Evolutionary conservation across 352 stramenopile species (phyloP).

Genomic region (Phytophthora podocarpi): DNA sequence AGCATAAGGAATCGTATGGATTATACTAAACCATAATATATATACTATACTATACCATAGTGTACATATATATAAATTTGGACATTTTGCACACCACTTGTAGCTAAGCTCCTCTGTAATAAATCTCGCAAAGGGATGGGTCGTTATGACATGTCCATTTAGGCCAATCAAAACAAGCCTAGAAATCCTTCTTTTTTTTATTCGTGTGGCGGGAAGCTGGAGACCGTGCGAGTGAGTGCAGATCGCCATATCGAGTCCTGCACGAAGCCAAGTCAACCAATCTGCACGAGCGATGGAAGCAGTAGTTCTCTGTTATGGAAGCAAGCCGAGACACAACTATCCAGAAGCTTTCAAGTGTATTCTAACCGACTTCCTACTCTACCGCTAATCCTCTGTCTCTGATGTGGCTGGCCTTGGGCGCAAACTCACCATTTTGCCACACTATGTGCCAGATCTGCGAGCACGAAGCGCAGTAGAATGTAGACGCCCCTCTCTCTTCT

Average conservation of each 20-base stretch:
- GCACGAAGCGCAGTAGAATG: no score
- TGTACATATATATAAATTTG: neutral
- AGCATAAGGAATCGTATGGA: slow-evolving; percentile 8
- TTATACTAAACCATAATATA: no score
- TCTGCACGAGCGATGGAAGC: no score
- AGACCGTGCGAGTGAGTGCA: no score
- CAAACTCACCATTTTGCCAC: slow-evolving; percentile 4
- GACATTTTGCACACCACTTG: slow-evolving; percentile 3
- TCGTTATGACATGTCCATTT: neutral
- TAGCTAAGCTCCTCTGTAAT: slow-evolving; percentile 1
- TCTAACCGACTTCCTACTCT: no score
- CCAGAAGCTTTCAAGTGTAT: no score
- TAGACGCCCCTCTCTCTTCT: no score
- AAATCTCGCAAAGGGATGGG: no score
- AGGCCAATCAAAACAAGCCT: neutral
- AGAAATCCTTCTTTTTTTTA: neutral
- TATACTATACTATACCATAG: slow-evolving; percentile 13
- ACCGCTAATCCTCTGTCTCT: neutral
- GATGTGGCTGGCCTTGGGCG: neutral
- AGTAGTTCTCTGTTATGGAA: no score
- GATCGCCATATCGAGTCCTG: neutral
- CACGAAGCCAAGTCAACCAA: no score
- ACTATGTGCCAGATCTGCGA: neutral
- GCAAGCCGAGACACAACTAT: neutral
- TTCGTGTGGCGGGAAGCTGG: neutral